Evolutionary conservation across 2,329 filamentous ascomycete genomes (phyloP).

Genomic region (Fusarium globosum): DNA sequence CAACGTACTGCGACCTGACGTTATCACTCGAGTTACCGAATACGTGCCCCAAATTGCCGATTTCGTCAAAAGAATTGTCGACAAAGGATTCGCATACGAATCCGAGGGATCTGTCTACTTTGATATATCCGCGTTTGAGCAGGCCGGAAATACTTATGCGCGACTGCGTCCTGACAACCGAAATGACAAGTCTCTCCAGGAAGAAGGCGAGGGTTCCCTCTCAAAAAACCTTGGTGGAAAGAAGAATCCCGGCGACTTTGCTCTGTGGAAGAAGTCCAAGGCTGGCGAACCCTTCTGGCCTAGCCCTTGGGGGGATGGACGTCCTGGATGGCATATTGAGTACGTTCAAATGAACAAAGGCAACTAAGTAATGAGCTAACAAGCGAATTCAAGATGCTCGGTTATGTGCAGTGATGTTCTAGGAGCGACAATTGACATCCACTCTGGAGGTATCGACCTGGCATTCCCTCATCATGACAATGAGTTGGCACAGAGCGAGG

Average conservation of each 20-base stretch:
- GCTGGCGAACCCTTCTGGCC: slow-evolving; percentile 92
- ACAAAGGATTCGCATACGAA: slow-evolving; percentile 88
- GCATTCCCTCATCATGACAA: slow-evolving; percentile 95
- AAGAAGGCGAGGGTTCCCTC: slow-evolving; percentile 90
- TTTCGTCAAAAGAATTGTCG: slow-evolving; percentile 84
- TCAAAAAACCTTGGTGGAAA: slow-evolving; percentile 73
- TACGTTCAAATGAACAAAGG: neutral
- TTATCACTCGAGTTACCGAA: slow-evolving; percentile 90
- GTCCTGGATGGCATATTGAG: slow-evolving; percentile 97
- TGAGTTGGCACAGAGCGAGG: slow-evolving; percentile 89
- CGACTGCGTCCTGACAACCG: slow-evolving; percentile 86
- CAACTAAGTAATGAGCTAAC: neutral
- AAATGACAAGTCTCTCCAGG: slow-evolving; percentile 83
- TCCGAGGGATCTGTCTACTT: slow-evolving; percentile 92
- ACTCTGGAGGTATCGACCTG: slow-evolving; percentile 91
- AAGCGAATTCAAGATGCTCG: slow-evolving; percentile 67
- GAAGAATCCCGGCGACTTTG: slow-evolving; percentile 84
- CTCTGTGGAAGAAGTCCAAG: slow-evolving; percentile 93
- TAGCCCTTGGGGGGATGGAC: slow-evolving; percentile 86
- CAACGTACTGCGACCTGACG: slow-evolving; percentile 85
- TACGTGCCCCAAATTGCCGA: slow-evolving; percentile 88
- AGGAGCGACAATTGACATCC: slow-evolving; percentile 87
- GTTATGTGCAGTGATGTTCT: slow-evolving; percentile 94
- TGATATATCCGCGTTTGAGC: slow-evolving; percentile 88
- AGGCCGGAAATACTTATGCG: slow-evolving; percentile 85